Base-by-base conservation (phyloP, 2,329 filamentous ascomycete species). In the Sarocladiaceae sp. region DNA sequence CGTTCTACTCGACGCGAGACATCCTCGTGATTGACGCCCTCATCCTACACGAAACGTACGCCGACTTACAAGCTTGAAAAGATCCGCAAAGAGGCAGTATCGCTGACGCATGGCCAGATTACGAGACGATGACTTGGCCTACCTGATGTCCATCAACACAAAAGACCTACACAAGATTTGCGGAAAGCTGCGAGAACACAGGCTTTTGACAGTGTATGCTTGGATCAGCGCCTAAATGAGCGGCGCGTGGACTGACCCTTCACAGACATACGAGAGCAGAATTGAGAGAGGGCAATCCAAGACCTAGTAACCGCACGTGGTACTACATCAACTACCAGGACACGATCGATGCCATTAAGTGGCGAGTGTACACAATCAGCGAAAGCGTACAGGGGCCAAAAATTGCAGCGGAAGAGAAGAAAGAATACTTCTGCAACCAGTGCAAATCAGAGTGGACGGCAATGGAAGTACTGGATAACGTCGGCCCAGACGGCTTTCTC, bases 261-360 rank as follows among this genome's bases (percentile, higher is more conserved):
- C 46, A 37, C 66, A 84, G 85, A 28, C 85, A 71, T 51, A 71
- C 68, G 17, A 61, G 90, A 55, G 82, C 85, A 48, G 91, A 96
- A 66, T 74, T 88, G 52, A 85, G 86, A 58, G 88, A 92, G 64
- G 90, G 89, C 50, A 88, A 91, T 54, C 86, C 88, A 53, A 86
- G 91, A 50, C 87, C 90, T 4, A 86, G 88, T 59, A 91, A 87
- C 65, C 83, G 90, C 62, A 96, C 93, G 56, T 99, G 96, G 78
- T 99, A 96, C 74, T 99, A 90, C 71, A 93, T 99, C 66, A 92
- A 97, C 66, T 95, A 95, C 64, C 90, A 94, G 54, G 88, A 90
- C 53, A 90, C 93, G 31, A 90, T 99, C 63, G 94, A 99, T 71
- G 90, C 90, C 47, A 95, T 96, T 71, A 99, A 99, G 69, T 99